Base-by-base conservation (phyloP, 768 basidiomycete species). In the Lentinula sp. region DNA sequence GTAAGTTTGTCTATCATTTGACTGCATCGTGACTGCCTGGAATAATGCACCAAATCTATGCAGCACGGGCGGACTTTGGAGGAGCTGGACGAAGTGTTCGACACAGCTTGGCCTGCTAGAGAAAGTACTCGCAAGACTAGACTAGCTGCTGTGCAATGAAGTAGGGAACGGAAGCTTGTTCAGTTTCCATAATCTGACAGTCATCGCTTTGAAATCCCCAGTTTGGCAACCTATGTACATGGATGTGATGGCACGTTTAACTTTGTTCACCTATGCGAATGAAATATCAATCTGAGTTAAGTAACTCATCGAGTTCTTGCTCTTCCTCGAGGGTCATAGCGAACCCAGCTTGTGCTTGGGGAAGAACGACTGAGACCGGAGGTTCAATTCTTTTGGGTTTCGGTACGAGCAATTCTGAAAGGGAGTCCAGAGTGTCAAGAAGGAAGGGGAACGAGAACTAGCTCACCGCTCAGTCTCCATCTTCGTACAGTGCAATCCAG, bases 311-410 rank as follows among this genome's bases (percentile, higher is more conserved):
- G 20, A 98, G 77, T 71, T 97, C 94, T 20, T 84, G 80, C 67
- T 95, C 93, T 72, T 97, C 95, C 57, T 96, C 95, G 67, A 89
- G 92, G 9, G 94, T 90, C 72, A 95, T 69, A 57, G 77, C 70
- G 35, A 71, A 81, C 69, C 69, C 69, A 13, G 72, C 15, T 55
- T 70, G n/a, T 18, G 9, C 63, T 43, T 68, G 62, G 35, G 65
- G 63, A 37, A 63, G 57, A 33, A 63, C 59, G 18, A 61, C 48
- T 23, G 61, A 33, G 15, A 66, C 64, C 6, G 62, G 20, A 48
- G 65, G 59, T 62, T 66, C 46, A 20, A 6, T 46, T 10, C 15
- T 57, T 60, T 33, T 46, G 8, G 67, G 66, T 16, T 72, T 67
- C 6, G 77, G 77, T 55, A 71, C 70, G 54, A 82, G 65, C 15